Base-by-base conservation (phyloP, 257 asterid genomes). In the Leptodermis oblonga region DNA sequence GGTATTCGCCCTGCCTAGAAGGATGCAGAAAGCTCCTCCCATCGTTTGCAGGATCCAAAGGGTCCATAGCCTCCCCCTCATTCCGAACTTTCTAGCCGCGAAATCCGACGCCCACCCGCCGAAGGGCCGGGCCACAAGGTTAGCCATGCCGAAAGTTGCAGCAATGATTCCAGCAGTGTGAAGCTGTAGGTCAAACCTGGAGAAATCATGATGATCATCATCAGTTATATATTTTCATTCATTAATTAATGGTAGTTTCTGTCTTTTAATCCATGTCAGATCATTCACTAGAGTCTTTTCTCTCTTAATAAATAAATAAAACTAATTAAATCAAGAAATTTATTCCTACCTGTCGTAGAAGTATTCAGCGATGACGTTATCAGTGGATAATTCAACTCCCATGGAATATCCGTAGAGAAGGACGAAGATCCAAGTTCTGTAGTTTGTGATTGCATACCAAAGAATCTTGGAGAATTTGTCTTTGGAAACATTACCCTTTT, bases 61-160 rank as follows among this genome's bases (percentile, higher is more conserved):
- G 1, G 71, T 72, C 95, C 95, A 88, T 3, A 88, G 78, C 14
- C 95, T 62, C 0, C 95, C 95, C 64, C 92, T 73, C 95, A 88
- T 88, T 8, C 95, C 92, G 7, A 82, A 88, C 12, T 17, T 72
- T 14, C 34, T 69, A 0, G 92, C 90, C 0, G 87, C 65, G 0
- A 37, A n/a, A 31, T 88, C 92, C 0, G 92, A 88, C 0, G 87
- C 78, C 15, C 41, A 86, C 2, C 92, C 95, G 0, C 95, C 95
- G 1, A 82, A 82, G 0, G 92, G 90, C 0, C 87, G 86, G 0
- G 95, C 86, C 0, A 88, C 13, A 7, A 86, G 56, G 31, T 87
- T 87, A 3, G 91, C 88, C 88, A 87, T 79, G 1, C 94, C 90
- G 62, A 85, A 87, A 0, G 81, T 70, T 56, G 94, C 90, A 0